Evolutionary conservation across 1,284 basidiomycete species (phyloP).

Genomic region (Leccinum angustisporum): DNA sequence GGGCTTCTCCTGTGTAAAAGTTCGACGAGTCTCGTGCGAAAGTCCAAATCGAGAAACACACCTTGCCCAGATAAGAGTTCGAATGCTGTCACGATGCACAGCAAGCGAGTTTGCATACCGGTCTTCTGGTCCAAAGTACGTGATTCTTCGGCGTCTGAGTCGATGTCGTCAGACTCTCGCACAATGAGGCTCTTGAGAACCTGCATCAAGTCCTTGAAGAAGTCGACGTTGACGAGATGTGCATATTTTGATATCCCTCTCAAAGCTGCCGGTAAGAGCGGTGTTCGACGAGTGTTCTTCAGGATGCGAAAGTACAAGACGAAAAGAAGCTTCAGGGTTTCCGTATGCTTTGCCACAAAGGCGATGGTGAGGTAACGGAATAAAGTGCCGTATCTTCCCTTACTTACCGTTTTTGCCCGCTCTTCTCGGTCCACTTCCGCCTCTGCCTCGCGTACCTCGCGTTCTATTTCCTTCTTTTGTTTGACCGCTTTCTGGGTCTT

Average conservation of each 20-base stretch:
- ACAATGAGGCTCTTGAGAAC: conserved; percentile 81
- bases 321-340: conserved; percentile 97
- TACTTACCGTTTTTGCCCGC: conserved; percentile 72
- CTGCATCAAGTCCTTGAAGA: conserved; percentile 93
- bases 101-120: conserved; percentile 32
- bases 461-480: conserved; percentile 84
- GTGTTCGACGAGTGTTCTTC: conserved; percentile 82
- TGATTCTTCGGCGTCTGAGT: conserved; percentile 40
- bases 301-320: conserved; percentile 97
- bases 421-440: conserved; percentile 95
- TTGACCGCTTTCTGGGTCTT: conserved; percentile 63
- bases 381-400: conserved; percentile 15
- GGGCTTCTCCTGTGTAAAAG: conserved; percentile 72
- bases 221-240: conserved; percentile 97
- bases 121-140: conserved; percentile 22
- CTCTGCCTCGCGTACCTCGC: conserved; percentile 91
- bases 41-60: not conserved
- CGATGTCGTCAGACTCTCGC: conserved; percentile 46
- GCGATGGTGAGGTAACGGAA: conserved; percentile 17
- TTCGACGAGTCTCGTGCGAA: conserved; percentile 8
- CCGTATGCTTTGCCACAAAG: conserved; percentile 64
- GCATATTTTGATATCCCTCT: conserved; percentile 93
- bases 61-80: conserved; percentile 97
- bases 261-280: conserved; percentile 85
- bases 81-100: conserved; percentile 20